Evolutionary conservation across 345 rosid species (phyloP).

Genomic region (Eucalyptus globulus): DNA sequence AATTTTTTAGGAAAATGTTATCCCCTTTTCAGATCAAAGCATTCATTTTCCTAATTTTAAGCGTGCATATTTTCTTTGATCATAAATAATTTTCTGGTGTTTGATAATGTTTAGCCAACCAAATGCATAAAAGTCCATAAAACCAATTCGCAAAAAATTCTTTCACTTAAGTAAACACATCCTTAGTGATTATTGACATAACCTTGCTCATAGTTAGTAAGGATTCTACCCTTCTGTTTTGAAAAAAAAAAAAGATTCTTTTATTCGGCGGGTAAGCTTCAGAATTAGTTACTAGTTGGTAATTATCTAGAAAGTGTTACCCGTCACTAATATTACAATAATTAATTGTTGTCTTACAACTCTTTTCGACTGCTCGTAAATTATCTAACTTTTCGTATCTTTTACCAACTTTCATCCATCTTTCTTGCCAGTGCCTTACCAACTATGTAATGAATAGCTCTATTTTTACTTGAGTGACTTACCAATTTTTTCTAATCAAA

Average conservation of each 20-base stretch:
- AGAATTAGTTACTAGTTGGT: fast-evolving
- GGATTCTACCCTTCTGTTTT: neutral
- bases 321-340: neutral
- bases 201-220: neutral
- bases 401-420: neutral
- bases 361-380: neutral
- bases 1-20: neutral
- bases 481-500: neutral
- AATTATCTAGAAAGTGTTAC: neutral
- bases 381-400: neutral
- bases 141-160: fast-evolving
- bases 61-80: fast-evolving
- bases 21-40: fast-evolving
- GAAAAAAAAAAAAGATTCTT: neutral
- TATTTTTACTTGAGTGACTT: neutral
- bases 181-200: neutral
- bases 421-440: neutral
- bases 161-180: neutral
- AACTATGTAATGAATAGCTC: neutral
- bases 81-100: fast-evolving
- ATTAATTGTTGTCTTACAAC: neutral
- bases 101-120: neutral
- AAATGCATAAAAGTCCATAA: fast-evolving
- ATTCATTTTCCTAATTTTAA: neutral
- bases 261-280: fast-evolving